Conservation (phyloP, 2,329 filamentous ascomycete genomes). For the Trichoderma sp. region DNA sequence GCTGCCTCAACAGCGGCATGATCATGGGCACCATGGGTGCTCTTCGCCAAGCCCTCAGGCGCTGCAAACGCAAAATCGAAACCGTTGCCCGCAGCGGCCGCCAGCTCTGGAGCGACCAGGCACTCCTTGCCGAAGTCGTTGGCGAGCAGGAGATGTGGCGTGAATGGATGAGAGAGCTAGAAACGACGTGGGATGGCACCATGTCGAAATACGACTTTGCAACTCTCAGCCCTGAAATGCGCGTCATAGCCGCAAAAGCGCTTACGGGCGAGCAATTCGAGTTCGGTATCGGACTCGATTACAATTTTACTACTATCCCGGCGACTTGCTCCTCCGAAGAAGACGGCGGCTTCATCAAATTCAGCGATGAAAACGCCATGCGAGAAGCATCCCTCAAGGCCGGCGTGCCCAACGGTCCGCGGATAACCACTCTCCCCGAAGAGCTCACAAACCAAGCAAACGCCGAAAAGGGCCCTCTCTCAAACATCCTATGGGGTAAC, state of each 20-base stretch:
- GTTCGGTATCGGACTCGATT: constrained; percentile 47
- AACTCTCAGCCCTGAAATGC: constrained; percentile 31
- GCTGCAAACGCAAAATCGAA: constrained; percentile 35
- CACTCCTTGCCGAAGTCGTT: constrained; percentile 45
- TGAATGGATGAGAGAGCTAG: constrained; percentile 19
- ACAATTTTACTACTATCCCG: constrained; percentile 44
- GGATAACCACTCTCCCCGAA: neutral
- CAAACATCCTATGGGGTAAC: neutral
- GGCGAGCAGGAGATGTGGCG: constrained; percentile 47
- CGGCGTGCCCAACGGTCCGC: constrained; percentile 4
- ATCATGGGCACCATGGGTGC: constrained; percentile 36
- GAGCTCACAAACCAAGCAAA: neutral
- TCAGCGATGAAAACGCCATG: constrained; percentile 36
- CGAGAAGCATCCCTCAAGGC: constrained; percentile 35
- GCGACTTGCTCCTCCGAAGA: constrained; percentile 41
- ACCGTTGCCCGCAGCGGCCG: constrained; percentile 35
- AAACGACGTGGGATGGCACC: constrained; percentile 40
- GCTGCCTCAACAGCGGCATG: constrained; percentile 37
- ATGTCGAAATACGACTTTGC: constrained; percentile 28
- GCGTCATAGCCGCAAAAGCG: constrained; percentile 37
- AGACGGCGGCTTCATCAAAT: constrained; percentile 42
- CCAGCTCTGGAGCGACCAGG: constrained; percentile 48
- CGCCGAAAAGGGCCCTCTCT: neutral
- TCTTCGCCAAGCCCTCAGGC: constrained; percentile 34
- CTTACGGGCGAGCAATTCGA: constrained; percentile 41